These are phyloP conservation scores for Trichoderma polysporum DNA, from an alignment of 2,329 filamentous ascomycete genomes.

Conservation along the genomic window DNA sequence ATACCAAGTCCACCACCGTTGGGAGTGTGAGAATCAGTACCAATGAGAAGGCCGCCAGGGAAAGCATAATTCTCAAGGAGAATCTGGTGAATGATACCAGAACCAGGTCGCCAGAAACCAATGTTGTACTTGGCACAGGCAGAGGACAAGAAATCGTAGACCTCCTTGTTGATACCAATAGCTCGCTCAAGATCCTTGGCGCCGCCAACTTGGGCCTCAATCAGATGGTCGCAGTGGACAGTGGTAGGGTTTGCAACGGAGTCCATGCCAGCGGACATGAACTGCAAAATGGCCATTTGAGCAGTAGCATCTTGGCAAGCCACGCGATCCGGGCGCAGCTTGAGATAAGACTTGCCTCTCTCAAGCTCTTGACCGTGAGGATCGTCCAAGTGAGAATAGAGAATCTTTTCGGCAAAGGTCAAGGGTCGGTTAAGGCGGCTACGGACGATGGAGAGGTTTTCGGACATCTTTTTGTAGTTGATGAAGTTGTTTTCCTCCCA, in stretches of 20 bases:
- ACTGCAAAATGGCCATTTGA: slow-evolving; percentile 99
- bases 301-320: slow-evolving; percentile 99
- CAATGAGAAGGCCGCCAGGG: slow-evolving; percentile 96
- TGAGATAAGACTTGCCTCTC: slow-evolving; percentile 93
- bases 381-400: slow-evolving; percentile 98
- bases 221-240: slow-evolving; percentile 98
- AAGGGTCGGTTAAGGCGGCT: slow-evolving; percentile 86
- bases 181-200: slow-evolving; percentile 91
- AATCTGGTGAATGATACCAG: slow-evolving; percentile 99
- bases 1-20: slow-evolving; percentile 96
- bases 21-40: slow-evolving; percentile 96
- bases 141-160: slow-evolving; percentile 93
- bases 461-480: slow-evolving; percentile 99
- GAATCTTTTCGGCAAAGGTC: slow-evolving; percentile 95
- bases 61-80: slow-evolving; percentile 98
- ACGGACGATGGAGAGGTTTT: slow-evolving; percentile 92
- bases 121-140: slow-evolving; percentile 99
- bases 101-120: slow-evolving; percentile 98
- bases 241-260: slow-evolving; percentile 91
- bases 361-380: slow-evolving; percentile 94
- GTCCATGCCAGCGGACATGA: slow-evolving; percentile 98
- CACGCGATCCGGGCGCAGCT: slow-evolving; percentile 94
- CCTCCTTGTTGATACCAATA: slow-evolving; percentile 95
- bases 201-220: slow-evolving; percentile 93
- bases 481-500: slow-evolving; percentile 96